A percentile compares a stretch with the other conserved stretches of the same genome.
These are phyloP conservation scores for Cicer arietinum DNA, from an alignment of 306 rosid genomes.

Conservation along the genomic window DNA sequence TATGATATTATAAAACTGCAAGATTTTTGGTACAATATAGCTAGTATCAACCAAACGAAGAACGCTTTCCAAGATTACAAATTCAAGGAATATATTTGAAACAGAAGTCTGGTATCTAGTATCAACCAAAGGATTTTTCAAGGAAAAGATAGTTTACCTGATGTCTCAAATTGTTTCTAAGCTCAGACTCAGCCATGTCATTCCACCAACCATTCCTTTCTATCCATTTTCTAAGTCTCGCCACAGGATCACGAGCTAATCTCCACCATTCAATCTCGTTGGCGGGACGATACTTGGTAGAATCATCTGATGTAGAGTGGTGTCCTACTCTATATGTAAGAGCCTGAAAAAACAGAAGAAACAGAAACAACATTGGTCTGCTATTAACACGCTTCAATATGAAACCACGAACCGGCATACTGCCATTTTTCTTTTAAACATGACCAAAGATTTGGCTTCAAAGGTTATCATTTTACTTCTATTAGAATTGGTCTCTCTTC, in stretches of 20 bases:
- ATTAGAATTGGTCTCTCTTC: conserved; percentile 82
- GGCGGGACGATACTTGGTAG: conserved; percentile 82
- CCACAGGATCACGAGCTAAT: conserved; percentile 70
- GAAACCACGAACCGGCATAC: conserved; percentile 6
- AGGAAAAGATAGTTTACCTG: conserved; percentile 58
- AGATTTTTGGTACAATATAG: not conserved
- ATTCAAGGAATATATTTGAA: conserved; percentile 24
- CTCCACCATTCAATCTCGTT: conserved; percentile 90
- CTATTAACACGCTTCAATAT: conserved; percentile 24
- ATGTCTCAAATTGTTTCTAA: conserved; percentile 60
- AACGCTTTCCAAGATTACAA: not conserved
- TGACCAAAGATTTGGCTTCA: conserved; percentile 11
- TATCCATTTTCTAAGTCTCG: conserved; percentile 89
- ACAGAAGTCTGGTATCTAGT: conserved; percentile 1
- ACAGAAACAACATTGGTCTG: conserved; percentile 37
- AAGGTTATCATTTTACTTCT: conserved; percentile 61
- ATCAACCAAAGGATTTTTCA: conserved; percentile 25
- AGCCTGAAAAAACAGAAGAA: conserved; percentile 61
- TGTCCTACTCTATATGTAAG: conserved; percentile 94
- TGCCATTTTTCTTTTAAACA: conserved; percentile 3
- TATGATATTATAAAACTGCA: conserved; percentile 10
- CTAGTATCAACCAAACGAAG: not conserved
- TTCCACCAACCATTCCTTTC: conserved; percentile 91
- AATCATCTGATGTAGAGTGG: conserved; percentile 96
- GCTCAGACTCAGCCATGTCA: conserved; percentile 64